phyloP scores from a whole-genome alignment of 176 grass and related monocot genomes.

The Oryza coarctata region DNA sequence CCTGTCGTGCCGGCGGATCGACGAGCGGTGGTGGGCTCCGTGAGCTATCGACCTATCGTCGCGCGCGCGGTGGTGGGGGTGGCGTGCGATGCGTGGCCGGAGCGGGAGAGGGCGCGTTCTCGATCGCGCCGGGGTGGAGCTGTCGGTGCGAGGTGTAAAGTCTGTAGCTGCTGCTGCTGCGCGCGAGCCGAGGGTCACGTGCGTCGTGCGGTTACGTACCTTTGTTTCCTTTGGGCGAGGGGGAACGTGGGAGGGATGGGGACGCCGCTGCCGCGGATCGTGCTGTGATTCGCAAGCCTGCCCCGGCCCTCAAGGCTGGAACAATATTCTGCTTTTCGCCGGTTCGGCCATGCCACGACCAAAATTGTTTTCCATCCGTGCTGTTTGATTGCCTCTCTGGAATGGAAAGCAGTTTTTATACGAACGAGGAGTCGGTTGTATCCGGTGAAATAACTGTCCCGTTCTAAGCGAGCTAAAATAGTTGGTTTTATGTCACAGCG shows the following conservation, averaged over 20 bases:
- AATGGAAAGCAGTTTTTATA: neutral
- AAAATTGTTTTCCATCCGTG: neutral
- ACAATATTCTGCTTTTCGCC: neutral
- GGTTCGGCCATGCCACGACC: neutral
- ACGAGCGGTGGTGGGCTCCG: too few relatives aligned
- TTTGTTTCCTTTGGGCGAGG: neutral
- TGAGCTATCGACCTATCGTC: neutral
- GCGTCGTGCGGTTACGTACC: neutral
- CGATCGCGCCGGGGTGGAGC: neutral
- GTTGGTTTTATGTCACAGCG: neutral
- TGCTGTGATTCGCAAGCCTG: neutral
- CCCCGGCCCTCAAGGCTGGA: neutral
- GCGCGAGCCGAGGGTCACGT: neutral
- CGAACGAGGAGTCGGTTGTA: neutral
- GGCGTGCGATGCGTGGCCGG: too few relatives aligned
- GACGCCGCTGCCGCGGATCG: neutral
- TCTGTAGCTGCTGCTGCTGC: neutral
- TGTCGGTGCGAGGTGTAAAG: neutral
- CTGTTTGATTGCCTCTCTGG: neutral
- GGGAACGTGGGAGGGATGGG: neutral
- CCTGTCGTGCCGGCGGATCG: neutral
- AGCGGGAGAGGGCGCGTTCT: neutral
- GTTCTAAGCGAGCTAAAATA: neutral
- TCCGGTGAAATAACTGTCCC: neutral
- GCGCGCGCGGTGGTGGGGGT: too few relatives aligned